Conservation (phyloP, 1,139 yeast species). For the Candida freyschussii region DNA sequence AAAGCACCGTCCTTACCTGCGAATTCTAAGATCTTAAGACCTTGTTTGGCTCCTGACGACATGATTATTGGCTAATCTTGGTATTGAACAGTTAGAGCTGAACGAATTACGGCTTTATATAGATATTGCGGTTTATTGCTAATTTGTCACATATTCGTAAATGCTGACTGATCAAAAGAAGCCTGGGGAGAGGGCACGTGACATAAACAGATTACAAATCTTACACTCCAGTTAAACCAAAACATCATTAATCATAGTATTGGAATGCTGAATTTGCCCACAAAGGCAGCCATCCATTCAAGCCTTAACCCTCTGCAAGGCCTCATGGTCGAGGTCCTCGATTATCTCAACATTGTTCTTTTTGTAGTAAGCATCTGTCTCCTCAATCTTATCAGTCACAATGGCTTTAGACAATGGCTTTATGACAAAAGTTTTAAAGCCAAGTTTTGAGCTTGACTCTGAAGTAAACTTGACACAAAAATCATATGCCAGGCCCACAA, state of each 20-base stretch:
- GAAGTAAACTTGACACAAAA: slow-evolving; percentile 80
- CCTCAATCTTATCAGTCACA: slow-evolving; percentile 28
- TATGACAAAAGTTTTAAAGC: slow-evolving; percentile 61
- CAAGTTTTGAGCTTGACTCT: slow-evolving; percentile 54
- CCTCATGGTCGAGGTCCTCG: slow-evolving; percentile 12
- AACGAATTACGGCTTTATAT: no score
- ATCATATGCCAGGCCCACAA: slow-evolving; percentile 84
- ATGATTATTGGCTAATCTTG: no score
- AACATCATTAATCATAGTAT: no score
- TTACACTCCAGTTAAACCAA: no score
- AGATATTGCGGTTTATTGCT: no score
- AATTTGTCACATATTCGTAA: no score
- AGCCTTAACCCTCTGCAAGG: slow-evolving; percentile 1
- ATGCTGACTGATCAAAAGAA: no score
- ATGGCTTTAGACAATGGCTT: slow-evolving; percentile 49
- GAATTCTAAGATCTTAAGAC: slow-evolving; percentile 37
- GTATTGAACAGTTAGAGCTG: no score
- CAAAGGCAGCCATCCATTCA: no score
- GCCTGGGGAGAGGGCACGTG: no score
- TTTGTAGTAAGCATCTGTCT: slow-evolving; percentile 21
- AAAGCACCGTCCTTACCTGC: slow-evolving; percentile 51
- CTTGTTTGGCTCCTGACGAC: slow-evolving; percentile 8
- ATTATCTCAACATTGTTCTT: slow-evolving; percentile 15
- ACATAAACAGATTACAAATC: no score
- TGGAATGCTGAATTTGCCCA: no score